phyloP scores from a whole-genome alignment of 352 stramenopile genomes.

The Globisporangium paddicum region DNA sequence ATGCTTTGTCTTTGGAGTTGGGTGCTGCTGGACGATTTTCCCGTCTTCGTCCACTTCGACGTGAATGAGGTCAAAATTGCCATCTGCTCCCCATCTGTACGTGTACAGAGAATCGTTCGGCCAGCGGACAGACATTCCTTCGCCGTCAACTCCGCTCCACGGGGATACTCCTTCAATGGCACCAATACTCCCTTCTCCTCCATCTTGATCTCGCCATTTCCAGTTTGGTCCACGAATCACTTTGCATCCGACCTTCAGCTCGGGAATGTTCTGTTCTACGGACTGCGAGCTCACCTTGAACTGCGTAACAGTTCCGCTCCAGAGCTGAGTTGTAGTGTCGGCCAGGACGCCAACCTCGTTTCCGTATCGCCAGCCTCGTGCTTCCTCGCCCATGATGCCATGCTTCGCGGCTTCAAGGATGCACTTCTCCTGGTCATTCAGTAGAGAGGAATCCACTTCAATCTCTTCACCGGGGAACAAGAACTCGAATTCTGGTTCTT shows the following conservation, averaged over 20 bases:
- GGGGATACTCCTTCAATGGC: constrained; percentile 81
- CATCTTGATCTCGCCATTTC: constrained; percentile 89
- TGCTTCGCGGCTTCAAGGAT: constrained; percentile 59
- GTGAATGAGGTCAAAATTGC: constrained; percentile 83
- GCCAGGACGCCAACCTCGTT: constrained; percentile 72
- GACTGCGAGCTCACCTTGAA: constrained; percentile 44
- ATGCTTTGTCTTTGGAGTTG: constrained; percentile 63
- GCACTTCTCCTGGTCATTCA: constrained; percentile 42
- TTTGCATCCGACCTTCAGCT: constrained; percentile 78
- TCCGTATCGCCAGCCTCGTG: constrained; percentile 53
- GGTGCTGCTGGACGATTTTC: constrained; percentile 60
- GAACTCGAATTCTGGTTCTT: constrained; percentile 51
- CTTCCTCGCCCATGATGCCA: constrained; percentile 66
- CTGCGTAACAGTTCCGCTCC: constrained; percentile 77
- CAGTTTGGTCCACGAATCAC: constrained; percentile 89
- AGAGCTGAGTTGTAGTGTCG: constrained; percentile 61
- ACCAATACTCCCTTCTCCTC: constrained; percentile 77
- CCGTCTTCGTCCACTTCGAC: constrained; percentile 80
- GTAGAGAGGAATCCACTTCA: constrained; percentile 52
- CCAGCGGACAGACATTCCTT: constrained; percentile 88
- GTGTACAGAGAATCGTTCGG: constrained; percentile 87
- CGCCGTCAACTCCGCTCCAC: constrained; percentile 85
- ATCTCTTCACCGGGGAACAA: constrained; percentile 61
- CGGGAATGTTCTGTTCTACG: constrained; percentile 39
- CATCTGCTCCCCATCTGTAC: constrained; percentile 85